These are phyloP conservation scores for Scheffersomyces amazonensis DNA, from an alignment of 805 yeast species.

Conservation along the genomic window DNA sequence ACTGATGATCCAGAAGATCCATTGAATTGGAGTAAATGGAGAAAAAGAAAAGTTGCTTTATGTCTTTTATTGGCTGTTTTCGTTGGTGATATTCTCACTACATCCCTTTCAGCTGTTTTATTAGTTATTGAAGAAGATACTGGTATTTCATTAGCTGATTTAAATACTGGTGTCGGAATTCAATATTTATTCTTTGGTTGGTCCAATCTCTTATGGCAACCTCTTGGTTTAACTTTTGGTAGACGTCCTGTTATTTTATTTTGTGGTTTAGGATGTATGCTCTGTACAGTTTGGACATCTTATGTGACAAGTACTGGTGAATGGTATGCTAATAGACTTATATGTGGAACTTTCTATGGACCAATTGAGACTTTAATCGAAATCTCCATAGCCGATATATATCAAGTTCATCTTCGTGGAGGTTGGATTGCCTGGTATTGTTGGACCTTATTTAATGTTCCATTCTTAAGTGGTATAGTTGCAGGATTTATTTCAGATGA, in stretches of 20 bases:
- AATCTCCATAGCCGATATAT: constrained; percentile 42
- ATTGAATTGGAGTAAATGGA: constrained; percentile 25
- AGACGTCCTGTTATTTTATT: constrained; percentile 24
- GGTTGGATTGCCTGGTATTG: constrained; percentile 37
- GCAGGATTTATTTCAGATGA: constrained; percentile 40
- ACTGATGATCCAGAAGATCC: constrained; percentile 32
- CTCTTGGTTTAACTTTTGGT: constrained; percentile 30
- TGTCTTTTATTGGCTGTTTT: constrained; percentile 23
- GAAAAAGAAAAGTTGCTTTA: constrained; percentile 28
- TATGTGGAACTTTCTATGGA: constrained; percentile 35
- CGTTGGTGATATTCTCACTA: constrained; percentile 22
- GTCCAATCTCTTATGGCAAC: constrained; percentile 33
- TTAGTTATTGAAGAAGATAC: constrained; percentile 22
- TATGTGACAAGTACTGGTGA: constrained; percentile 15
- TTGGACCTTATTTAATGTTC: constrained; percentile 42
- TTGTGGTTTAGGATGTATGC: constrained; percentile 22
- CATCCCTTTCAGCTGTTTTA: constrained; percentile 25
- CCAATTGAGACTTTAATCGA: constrained; percentile 47
- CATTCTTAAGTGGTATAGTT: constrained; percentile 41
- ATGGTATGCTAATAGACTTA: constrained; percentile 21
- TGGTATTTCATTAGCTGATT: constrained; percentile 17
- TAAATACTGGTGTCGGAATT: constrained; percentile 23
- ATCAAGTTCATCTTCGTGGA: constrained; percentile 40
- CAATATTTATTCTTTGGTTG: constrained; percentile 29
- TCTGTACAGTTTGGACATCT: constrained; percentile 24